Base-by-base conservation (phyloP, 495 filamentous ascomycete species). In the Aspergillus asperescens region DNA sequence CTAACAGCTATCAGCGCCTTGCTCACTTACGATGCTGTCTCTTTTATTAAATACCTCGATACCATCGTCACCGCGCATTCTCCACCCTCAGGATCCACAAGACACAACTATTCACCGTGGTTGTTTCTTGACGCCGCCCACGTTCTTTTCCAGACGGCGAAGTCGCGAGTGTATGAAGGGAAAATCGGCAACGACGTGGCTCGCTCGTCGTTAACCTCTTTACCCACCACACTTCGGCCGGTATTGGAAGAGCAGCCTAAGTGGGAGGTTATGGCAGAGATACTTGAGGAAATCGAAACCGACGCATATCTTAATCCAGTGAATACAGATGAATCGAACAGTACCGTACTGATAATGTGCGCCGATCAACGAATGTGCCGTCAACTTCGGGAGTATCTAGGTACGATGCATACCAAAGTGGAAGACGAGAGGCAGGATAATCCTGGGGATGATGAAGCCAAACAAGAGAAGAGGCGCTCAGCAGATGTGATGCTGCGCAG, bases 101-200 rank as follows among this genome's bases (percentile, higher is more conserved):
- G 83, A 50, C 87, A 94, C 63, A 90, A 83, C 24, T 89, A 96
- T 57, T 92, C 92, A 2, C 93, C 93, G 0, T 98, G 93, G 93
- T 78, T 97, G 8, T 97, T 96, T 62, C 80, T 96, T 12, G 93
- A 97, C 67, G 90, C 92, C 19, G 93, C 93, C 4, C 87, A 96
- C 67, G 90, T 86, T 28, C 89, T 98, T 3, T 97, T 98, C 52
- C 86, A 87, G 43, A 90, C 89, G 9, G 90, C 93, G 0, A 96
- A 90, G 63, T 79, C 85, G 19, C 78, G 93, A 50, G 91, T 95
- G n/a, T 98, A 95, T 60, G 78, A 85, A 28, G 87, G 86, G 1
- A 85, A 80, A 56, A 64, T 85, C 24, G 72, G 61, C 35, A 74
- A 74, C 38, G 70, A 67, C 22, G 70, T 73, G 31, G 58, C 59